Evolutionary conservation across 2,329 filamentous ascomycete species (phyloP), one percentile per base, ranked within the genome.

Genomic region (Monosporascus sp.): DNA sequence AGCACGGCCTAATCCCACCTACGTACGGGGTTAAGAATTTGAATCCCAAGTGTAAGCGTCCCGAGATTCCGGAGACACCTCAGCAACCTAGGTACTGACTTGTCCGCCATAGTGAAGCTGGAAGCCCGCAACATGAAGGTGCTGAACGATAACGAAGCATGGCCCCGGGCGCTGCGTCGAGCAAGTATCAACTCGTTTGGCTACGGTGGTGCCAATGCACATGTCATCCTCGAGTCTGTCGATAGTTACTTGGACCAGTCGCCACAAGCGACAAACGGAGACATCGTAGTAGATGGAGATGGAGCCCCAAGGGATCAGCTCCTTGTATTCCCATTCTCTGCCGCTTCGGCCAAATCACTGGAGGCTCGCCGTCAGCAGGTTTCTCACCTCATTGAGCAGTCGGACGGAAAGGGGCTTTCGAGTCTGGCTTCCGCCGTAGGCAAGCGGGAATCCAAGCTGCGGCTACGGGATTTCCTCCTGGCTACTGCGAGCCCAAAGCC

Each of bases 11-110:
- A 1, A 60, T 64, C 1, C 58, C 60, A 1, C 55, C 61, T 2
- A 53, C 56, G 0, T 20, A 43, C 4, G 56, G 55, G 1, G 46
- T 62, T 1, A 48, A 19, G 3, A 56, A 51, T 7, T 5, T 61
- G 2, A 64, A 61, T 20, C 60, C 61, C 0, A 61, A 56, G 31
- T 24, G 53, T 58, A 45, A 54, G 45, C 36, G 38, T 19, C 46
- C 34, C 16, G 34, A 37, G 16, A 37, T 37, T 37, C 34, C n/a
- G n/a, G n/a, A n/a, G n/a, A n/a, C n/a, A n/a, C n/a, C n/a, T n/a
- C n/a, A n/a, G n/a, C n/a, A n/a, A n/a, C n/a, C n/a, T n/a, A n/a
- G n/a, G n/a, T n/a, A n/a, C 40, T 44, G 6, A 44, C 14, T 24
- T 44, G 40, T 3, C 22, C 9, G 38, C 20, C 16, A 26, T 7